Base-by-base conservation (phyloP, 1,284 basidiomycete species). In the Puccinia hordei region DNA sequence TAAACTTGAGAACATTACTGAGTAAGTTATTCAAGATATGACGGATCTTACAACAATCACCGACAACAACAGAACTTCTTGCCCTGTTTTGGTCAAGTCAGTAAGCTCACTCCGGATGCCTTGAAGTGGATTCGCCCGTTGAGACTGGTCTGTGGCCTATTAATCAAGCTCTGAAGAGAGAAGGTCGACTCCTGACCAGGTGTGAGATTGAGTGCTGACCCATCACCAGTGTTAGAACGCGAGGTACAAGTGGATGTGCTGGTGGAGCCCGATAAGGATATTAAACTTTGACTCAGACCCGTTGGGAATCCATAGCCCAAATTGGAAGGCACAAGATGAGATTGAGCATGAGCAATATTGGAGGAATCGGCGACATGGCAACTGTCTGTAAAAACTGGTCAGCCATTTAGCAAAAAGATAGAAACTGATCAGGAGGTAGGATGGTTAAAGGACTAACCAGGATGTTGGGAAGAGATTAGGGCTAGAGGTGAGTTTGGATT, bases 171-270 rank as follows among this genome's bases (percentile, higher is more conserved):
- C 27, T 72, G 35, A 30, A 57, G 33, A 12, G 68, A 57, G 55
- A 72, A 79, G 30, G 22, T 30, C 17, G 57, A 41, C 15, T 72
- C 77, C 55, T 79, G 68, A 46, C 19, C 24, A 6, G 73, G 73
- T 3, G 73, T 74, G 22, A 72, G 35, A 27, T 72, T 72, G 35
- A 17, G 30, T 3, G 35, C 30, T 5, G 49, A 63, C 33, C 73
- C 38, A 61, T 74, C 73, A n/a, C 55, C 57, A 0, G 73, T 61
- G 44, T 74, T 61, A 10, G 77, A 79, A 24, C 30, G 59, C 22
- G 53, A 57, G 44, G 77, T 79, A 63, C 66, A 79, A 49, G 77
- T 72, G 22, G 77, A 79, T n/a, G 68, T 68, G 69, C 65, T 59
- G 9, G 77, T 79, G 59, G 77, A 79, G 33, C 77, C 66, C 15